Evolutionary conservation across 306 rosid genomes (phyloP).

Genomic region (Senna siamea): DNA sequence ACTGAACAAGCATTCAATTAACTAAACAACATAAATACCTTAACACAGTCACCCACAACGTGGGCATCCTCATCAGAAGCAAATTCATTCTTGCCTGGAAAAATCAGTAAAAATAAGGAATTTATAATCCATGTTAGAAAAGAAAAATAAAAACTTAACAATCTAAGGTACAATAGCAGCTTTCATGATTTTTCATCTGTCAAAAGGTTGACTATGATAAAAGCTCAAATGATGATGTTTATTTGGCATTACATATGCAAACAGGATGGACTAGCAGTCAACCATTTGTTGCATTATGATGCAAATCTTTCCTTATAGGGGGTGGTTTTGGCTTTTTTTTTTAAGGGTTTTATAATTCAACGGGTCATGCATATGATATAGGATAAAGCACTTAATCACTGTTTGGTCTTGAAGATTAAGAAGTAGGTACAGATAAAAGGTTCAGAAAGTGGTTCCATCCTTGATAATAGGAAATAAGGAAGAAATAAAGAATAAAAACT

Average conservation of each 20-base stretch:
- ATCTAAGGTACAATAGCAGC: constrained; percentile 16
- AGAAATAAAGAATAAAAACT: neutral
- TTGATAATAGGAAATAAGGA: neutral
- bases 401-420: neutral
- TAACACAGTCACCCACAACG: constrained; percentile 97
- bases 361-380: neutral
- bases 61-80: constrained; percentile 90
- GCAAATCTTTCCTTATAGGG: neutral
- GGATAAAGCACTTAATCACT: neutral
- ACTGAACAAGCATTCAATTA: constrained; percentile 8
- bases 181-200: constrained; percentile 10
- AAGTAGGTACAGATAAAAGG: no score
- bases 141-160: constrained; percentile 2
- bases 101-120: constrained; percentile 36
- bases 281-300: neutral
- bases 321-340: neutral
- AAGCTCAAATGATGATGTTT: neutral
- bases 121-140: constrained; percentile 28
- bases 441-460: no score
- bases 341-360: neutral
- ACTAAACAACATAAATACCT: constrained; percentile 63
- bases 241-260: neutral
- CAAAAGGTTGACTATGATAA: constrained; percentile 15
- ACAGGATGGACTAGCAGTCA: neutral
- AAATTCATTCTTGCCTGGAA: constrained; percentile 88